Conservation (phyloP, 83 land plant species). For the Picea abies region DNA sequence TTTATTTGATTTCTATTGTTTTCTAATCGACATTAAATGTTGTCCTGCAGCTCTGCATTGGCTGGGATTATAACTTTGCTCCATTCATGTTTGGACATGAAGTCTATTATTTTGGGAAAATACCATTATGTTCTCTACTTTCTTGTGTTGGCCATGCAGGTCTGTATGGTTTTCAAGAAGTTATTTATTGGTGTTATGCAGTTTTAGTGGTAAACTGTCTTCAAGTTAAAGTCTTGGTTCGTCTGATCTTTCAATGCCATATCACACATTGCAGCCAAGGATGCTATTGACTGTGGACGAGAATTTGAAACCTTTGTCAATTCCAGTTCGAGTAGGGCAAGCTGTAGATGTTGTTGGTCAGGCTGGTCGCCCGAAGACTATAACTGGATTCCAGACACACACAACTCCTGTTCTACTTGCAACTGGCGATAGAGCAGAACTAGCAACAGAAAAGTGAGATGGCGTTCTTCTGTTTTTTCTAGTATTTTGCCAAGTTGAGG, state of each 20-base stretch:
- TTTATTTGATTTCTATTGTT: constrained; percentile 3
- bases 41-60: constrained; percentile 69
- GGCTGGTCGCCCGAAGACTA: constrained; percentile 98
- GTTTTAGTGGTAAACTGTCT: background rate
- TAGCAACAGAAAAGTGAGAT: constrained; percentile 94
- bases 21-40: background rate
- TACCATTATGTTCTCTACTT: constrained; percentile 92
- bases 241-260: background rate
- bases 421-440: constrained; percentile 96
- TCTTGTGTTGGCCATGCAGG: constrained; percentile 94
- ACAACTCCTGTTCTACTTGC: constrained; percentile 97
- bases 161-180: constrained; percentile 11
- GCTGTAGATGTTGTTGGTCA: constrained; percentile 61
- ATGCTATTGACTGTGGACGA: constrained; percentile 97
- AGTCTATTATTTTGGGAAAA: constrained; percentile 81
- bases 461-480: background rate
- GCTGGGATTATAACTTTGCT: constrained; percentile 79
- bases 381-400: constrained; percentile 99
- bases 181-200: background rate
- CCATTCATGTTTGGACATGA: constrained; percentile 93
- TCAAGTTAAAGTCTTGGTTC: background rate
- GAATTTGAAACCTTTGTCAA: constrained; percentile 86
- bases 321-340: constrained; percentile 94
- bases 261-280: constrained; percentile 65
- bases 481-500: background rate